phyloP scores from a whole-genome alignment of 352 stramenopile genomes.

The Phytophthora citrophthora region DNA sequence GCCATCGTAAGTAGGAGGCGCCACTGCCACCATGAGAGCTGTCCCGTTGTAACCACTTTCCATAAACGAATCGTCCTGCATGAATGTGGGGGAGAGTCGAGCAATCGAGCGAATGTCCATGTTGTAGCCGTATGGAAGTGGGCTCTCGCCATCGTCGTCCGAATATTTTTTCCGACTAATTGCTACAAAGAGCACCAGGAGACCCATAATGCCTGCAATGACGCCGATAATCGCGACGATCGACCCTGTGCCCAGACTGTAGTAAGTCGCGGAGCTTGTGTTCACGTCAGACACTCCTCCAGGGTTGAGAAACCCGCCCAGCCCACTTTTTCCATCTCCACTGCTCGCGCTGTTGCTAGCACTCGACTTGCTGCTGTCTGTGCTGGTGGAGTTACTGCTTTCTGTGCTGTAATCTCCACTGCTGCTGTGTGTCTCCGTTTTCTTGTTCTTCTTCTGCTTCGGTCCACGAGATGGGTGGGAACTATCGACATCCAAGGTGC shows the following conservation, averaged over 20 bases:
- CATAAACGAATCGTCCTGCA: conserved; percentile 49
- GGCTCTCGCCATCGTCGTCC: conserved; percentile 59
- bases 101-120: conserved; percentile 50
- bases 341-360: conserved; percentile 20
- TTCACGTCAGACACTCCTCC: conserved; percentile 45
- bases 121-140: conserved; percentile 47
- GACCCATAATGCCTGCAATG: conserved; percentile 61
- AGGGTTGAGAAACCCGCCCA: conserved; percentile 33
- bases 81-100: conserved; percentile 61
- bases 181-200: conserved; percentile 61
- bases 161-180: conserved; percentile 71
- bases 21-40: conserved; percentile 30
- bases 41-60: conserved; percentile 33
- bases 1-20: conserved; percentile 21
- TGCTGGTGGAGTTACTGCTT: not conserved
- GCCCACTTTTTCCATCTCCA: conserved; percentile 6
- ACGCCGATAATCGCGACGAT: conserved; percentile 81
- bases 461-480: not conserved
- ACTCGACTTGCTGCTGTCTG: not conserved
- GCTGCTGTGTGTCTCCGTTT: conserved; percentile 11
- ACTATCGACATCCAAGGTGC: not conserved
- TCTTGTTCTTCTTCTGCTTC: conserved; percentile 25
- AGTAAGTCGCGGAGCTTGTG: conserved; percentile 53
- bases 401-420: conserved; percentile 12
- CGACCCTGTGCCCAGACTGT: conserved; percentile 64